A percentile compares a stretch with the other conserved stretches of the same genome.
Conservation (phyloP, 345 rosid genomes). For the Hevea brasiliensis region DNA sequence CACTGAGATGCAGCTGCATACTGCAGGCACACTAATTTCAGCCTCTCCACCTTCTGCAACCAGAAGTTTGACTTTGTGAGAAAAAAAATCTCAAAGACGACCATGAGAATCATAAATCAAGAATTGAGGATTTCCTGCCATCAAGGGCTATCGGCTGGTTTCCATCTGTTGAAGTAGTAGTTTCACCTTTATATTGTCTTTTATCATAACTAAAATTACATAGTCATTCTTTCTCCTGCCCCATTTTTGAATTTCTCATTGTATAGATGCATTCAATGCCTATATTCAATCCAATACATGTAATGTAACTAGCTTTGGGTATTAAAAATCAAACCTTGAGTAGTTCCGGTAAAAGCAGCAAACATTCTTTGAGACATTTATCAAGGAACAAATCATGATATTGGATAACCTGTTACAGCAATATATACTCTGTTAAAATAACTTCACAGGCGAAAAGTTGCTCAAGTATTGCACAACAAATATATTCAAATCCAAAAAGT, state of each 20-base stretch:
- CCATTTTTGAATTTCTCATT: too few species aligned
- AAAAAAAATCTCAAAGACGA: not conserved
- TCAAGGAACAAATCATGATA: constrained; percentile 91
- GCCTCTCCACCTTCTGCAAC: constrained; percentile 85
- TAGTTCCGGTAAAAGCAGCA: constrained; percentile 90
- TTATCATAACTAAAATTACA: not conserved
- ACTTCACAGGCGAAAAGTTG: not conserved
- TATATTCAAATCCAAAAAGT: not conserved
- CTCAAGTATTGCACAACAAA: not conserved
- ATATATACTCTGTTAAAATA: not conserved
- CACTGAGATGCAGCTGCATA: constrained; percentile 95
- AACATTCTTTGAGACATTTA: constrained; percentile 88
- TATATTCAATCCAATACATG: not conserved
- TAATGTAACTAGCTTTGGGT: not conserved
- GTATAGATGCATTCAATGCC: not conserved
- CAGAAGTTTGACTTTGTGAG: not conserved
- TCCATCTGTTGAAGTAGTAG: not conserved
- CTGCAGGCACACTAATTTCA: constrained; percentile 80
- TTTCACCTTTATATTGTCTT: not conserved
- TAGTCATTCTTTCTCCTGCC: too few species aligned
- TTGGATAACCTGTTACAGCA: constrained; percentile 81
- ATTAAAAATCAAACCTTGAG: constrained; percentile 66
- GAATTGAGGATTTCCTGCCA: not conserved
- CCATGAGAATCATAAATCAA: not conserved
- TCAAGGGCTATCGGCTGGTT: not conserved